Percentiles rank a stretch among this genome's conserved stretches.
Evolutionary conservation across 164 flowering plant genomes (phyloP).

Genomic region (Magnolia changhungtana): DNA sequence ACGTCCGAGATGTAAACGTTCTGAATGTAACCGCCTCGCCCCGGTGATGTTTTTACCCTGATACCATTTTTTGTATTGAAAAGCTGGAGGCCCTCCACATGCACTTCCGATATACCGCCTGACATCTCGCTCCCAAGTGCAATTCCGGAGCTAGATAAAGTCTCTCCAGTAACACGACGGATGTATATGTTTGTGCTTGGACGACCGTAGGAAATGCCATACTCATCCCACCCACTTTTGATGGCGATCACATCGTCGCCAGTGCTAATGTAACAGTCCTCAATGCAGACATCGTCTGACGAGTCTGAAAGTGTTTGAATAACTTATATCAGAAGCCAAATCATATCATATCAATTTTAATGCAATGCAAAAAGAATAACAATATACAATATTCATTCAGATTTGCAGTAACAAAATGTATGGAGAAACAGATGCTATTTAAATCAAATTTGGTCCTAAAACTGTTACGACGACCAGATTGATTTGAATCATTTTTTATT

Average conservation of each 20-base stretch:
- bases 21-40: constrained; percentile 71
- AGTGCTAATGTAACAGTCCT: constrained; percentile 66
- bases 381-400: background rate
- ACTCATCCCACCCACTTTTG: constrained; percentile 87
- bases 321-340: background rate
- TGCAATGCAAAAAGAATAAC: background rate
- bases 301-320: constrained; percentile 41
- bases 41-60: constrained; percentile 59
- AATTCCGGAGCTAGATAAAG: constrained; percentile 48
- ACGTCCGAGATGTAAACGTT: constrained; percentile 45
- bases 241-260: constrained; percentile 68
- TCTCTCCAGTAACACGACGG: constrained; percentile 37
- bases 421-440: background rate
- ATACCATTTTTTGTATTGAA: constrained; percentile 49
- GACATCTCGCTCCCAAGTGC: constrained; percentile 90
- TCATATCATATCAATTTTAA: background rate
- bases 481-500: background rate
- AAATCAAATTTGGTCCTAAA: background rate
- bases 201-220: constrained; percentile 60
- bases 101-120: constrained; percentile 70
- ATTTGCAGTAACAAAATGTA: background rate
- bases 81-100: constrained; percentile 44
- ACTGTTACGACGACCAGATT: background rate
- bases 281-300: constrained; percentile 61
- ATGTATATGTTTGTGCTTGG: constrained; percentile 58